Evolutionary conservation across 1,284 basidiomycete genomes (phyloP).

Genomic region (Fomes fomentarius): DNA sequence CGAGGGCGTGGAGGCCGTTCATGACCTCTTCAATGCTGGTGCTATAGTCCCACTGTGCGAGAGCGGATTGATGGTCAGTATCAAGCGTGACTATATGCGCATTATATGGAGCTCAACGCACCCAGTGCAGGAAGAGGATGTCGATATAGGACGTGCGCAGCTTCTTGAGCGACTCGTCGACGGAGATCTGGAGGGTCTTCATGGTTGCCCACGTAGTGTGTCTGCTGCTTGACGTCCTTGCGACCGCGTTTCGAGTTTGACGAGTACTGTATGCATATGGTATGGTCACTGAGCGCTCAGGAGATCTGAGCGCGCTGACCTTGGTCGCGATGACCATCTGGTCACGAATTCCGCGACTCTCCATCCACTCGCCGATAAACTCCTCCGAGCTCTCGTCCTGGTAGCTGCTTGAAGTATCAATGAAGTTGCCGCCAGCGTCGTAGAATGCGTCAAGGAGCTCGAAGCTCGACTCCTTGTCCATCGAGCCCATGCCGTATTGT

Average conservation of each 20-base stretch:
- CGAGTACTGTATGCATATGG: no score
- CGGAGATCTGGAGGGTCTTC: constrained; percentile 47
- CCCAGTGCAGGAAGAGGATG: constrained; percentile 55
- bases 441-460: no score
- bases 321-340: constrained; percentile 34
- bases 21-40: no score
- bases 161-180: constrained; percentile 54
- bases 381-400: constrained; percentile 41
- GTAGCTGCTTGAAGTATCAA: constrained; percentile 55
- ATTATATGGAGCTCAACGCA: no score
- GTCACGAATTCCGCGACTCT: constrained; percentile 45
- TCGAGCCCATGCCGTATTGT: constrained; percentile 36
- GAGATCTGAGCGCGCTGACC: no score
- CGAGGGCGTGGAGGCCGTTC: constrained; percentile 46
- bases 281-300: no score
- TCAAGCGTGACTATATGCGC: no score
- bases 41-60: constrained; percentile 34
- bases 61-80: background rate
- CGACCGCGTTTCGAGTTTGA: constrained; percentile 18
- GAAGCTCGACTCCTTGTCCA: constrained; percentile 39
- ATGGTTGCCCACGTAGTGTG: constrained; percentile 50
- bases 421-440: constrained; percentile 55
- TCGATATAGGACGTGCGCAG: constrained; percentile 60
- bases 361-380: constrained; percentile 63
- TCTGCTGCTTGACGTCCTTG: constrained; percentile 36